Base-by-base conservation (phyloP, 148 eudicot genomes). In the Beta vulgaris region DNA sequence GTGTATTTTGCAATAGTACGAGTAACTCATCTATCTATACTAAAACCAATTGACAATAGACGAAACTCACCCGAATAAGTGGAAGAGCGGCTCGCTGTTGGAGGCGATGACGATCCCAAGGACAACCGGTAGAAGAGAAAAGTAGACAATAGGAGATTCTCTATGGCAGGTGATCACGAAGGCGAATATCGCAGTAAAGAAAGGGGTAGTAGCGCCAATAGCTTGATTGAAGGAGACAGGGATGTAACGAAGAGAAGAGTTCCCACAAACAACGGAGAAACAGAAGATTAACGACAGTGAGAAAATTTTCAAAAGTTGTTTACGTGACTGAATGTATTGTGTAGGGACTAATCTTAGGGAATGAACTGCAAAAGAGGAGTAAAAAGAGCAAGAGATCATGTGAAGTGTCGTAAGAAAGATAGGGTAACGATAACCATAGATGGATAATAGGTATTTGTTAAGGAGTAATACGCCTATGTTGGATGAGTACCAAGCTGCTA, bases 191-290 rank as follows among this genome's bases (percentile, higher is more conserved):
- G 98, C 98, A 0, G 98, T 93, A 76, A 93, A 93, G 66, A 93
- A 93, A 0, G 98, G 98, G 0, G 98, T 93, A 0, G 98, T 93
- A 0, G 98, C 96, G 7, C 98, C 98, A 7, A 93, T 91, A 0
- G 98, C 96, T 25, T 93, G 98, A 66, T 93, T 93, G 57, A 93
- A 93, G 1, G 98, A 93, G 0, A 93, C 91, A 0, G 96, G 98
- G 3, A 93, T 83, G 84, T 86, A 93, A 19, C 87, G 83, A 0
- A 92, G 74, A 0, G 98, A 92, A 0, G 93, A 80, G 37, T 92
- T 92, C 0, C 98, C 98, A 59, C 93, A 90, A 0, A 92, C 98
- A 31, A 92, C 98, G 15, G 98, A 92, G 81, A 88, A 86, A 76
- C 88, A 92, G 77, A 92, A 92, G 26, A 92, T 87, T 13, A 71